Conservation (phyloP, 129 eudicot genomes). For the Flaveria sonorensis region DNA sequence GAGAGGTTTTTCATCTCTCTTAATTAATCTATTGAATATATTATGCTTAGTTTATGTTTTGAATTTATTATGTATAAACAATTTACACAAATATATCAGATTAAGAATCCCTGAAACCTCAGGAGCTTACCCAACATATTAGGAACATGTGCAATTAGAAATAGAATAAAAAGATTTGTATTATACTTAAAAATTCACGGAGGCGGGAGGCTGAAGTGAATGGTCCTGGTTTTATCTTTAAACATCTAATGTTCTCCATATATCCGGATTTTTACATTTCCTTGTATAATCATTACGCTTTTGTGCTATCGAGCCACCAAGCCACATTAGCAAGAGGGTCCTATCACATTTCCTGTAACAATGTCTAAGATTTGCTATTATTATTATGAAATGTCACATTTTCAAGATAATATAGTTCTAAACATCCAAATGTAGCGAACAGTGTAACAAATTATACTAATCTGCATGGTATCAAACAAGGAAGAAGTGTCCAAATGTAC, state of each 20-base stretch:
- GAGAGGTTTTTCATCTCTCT: slow-evolving; percentile 56
- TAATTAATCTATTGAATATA: background rate
- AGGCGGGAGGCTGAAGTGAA: background rate
- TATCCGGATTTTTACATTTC: background rate
- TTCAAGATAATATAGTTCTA: background rate
- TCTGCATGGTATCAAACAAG: slow-evolving; percentile 14
- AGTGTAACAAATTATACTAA: background rate
- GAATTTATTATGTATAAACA: background rate
- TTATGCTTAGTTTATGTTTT: background rate
- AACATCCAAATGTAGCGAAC: background rate
- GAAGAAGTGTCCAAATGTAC: background rate
- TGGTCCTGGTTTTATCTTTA: slow-evolving; percentile 11
- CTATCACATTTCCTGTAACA: background rate
- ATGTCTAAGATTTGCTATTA: background rate
- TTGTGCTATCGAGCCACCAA: background rate
- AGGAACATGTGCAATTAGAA: background rate
- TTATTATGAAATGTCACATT: background rate
- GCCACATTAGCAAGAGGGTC: background rate
- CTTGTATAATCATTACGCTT: slow-evolving; percentile 6
- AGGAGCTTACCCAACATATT: background rate
- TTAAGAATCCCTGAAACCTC: background rate
- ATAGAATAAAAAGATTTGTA: background rate
- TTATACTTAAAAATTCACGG: background rate
- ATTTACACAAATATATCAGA: background rate
- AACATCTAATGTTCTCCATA: background rate